Evolutionary conservation across 1,284 basidiomycete species (phyloP), one percentile per base, ranked within the genome.

Genomic region (Cutaneotrichosporon arboriforme): DNA sequence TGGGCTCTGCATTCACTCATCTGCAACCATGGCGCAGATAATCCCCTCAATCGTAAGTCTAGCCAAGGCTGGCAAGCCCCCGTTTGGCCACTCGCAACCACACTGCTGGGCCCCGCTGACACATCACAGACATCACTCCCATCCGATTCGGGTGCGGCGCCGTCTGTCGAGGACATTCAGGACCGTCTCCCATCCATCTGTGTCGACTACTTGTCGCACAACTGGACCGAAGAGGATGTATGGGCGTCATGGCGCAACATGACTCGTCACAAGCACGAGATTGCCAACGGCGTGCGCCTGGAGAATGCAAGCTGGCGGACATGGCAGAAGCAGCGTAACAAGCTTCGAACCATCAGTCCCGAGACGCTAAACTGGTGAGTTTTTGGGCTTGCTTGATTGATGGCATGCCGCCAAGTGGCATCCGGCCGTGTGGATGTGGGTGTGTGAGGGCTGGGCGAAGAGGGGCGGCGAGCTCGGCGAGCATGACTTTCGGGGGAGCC

Each of bases 291-390:
- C 46, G 82, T 89, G 52, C 80, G 94, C 48, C 82, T 98, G 56
- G 96, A 98, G 79, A 98, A 98, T 70, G 96, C 96, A 4, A 89
- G 86, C 65, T 98, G 94, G 94, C 80, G 96, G 42, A 97, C 94
- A 1, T 98, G 96, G 94, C 94, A 93, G 83, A 97, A 98, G 77
- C 94, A 97, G 81, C 81, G 94, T 60, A 97, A 96, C 67, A 91
- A 93, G 62, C 82, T 98, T 55, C 90, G 88, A 77, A 98, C 94
- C 0, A 84, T 98, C 71, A 88, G 85, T 40, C 94, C 94, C 55
- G 94, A 98, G 78, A 97, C 94, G 3, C 83, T 98, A 64, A 98
- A 98, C 74, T 98, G 94, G 94, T 97, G 70, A 70, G 90, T 79
- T n/a, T 10, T 9, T 33, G 34, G 22, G 46, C 22, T 17, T 37